These are phyloP conservation scores for Septoria linicola DNA, from an alignment of 2,329 filamentous ascomycete species.

Conservation along the genomic window DNA sequence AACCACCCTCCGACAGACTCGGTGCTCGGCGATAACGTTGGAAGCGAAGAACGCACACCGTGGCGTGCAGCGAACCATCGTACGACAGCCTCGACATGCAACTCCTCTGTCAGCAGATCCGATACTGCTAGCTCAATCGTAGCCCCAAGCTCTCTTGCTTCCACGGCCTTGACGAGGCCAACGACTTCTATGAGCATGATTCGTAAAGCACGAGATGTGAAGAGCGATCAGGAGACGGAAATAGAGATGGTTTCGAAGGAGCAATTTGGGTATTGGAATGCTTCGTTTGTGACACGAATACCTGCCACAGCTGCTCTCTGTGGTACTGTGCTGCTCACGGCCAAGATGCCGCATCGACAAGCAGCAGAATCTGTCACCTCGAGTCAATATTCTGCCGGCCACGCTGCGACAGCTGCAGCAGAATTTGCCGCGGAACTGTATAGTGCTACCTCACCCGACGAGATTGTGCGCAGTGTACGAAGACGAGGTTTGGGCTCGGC, in stretches of 20 bases:
- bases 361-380: not conserved
- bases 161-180: not conserved
- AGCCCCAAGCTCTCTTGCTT: too few relatives aligned
- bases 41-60: too few relatives aligned
- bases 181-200: not conserved
- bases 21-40: too few relatives aligned
- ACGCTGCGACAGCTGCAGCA: not conserved
- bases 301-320: slow-evolving; percentile 19
- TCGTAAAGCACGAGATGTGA: not conserved
- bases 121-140: too few relatives aligned
- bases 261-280: slow-evolving; percentile 22
- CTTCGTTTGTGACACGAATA: slow-evolving; percentile 13
- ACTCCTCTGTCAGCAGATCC: too few relatives aligned
- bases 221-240: slow-evolving; percentile 11
- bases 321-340: slow-evolving; percentile 15
- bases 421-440: not conserved
- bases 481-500: not conserved
- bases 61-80: too few relatives aligned
- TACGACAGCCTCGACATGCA: too few relatives aligned
- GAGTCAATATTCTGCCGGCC: not conserved
- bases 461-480: slow-evolving; percentile 1
- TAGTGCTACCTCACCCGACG: not conserved
- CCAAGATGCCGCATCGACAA: slow-evolving; percentile 7
- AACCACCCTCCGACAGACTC: not conserved
- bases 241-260: slow-evolving; percentile 22